Conservation (phyloP, 228 moss, liverwort and hornwort species). For the Sphagnum fallax region DNA sequence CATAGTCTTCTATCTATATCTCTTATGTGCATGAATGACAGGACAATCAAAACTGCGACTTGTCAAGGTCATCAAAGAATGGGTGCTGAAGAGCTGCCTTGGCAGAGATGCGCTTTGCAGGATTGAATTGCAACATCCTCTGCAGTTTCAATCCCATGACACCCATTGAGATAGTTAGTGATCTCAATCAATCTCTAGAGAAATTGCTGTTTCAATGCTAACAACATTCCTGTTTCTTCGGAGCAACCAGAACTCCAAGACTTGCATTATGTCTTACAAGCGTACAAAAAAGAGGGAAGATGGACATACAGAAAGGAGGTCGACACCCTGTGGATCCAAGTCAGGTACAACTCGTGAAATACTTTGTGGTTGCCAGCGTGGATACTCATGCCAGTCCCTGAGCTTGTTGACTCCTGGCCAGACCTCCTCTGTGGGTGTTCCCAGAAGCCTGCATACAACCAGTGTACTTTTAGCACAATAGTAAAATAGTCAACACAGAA, state of each 20-base stretch:
- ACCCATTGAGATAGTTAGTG: no score
- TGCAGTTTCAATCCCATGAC: slow-evolving; percentile 4
- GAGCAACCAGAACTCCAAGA: no score
- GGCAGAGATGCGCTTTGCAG: slow-evolving; percentile 75
- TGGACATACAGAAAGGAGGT: slow-evolving; percentile 47
- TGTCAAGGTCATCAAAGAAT: slow-evolving; percentile 80
- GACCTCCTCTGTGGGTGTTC: slow-evolving; percentile 58
- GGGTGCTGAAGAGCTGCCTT: slow-evolving; percentile 75
- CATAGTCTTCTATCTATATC: no score
- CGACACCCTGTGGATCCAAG: slow-evolving; percentile 47
- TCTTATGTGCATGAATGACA: no score
- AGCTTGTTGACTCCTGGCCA: slow-evolving; percentile 75
- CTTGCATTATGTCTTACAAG: neutral
- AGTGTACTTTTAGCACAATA: no score
- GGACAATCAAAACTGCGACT: slow-evolving; percentile 57
- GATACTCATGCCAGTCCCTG: slow-evolving; percentile 69
- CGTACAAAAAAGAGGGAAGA: neutral
- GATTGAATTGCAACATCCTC: slow-evolving; percentile 79
- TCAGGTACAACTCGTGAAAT: slow-evolving; percentile 44
- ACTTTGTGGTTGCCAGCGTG: slow-evolving; percentile 62
- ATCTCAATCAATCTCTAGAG: no score
- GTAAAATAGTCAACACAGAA: no score
- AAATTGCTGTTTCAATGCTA: no score
- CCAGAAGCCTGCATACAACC: slow-evolving; percentile 45
- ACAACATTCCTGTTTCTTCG: no score